Base-by-base conservation (phyloP, 768 basidiomycete genomes). In the Podaxis sp. region DNA sequence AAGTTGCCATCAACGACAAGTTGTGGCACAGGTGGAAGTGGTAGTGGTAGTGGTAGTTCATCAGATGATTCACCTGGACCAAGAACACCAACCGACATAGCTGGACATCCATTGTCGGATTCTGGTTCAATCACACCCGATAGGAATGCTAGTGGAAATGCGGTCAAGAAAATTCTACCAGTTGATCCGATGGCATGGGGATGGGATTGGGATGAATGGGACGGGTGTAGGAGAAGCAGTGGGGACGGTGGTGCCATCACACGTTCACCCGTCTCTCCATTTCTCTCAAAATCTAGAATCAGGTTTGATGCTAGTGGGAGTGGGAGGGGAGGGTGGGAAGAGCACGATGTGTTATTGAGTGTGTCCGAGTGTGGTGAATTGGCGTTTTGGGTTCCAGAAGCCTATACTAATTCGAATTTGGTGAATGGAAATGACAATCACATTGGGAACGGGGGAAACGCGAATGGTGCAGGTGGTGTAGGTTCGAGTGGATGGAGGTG, bases 101-200 rank as follows among this genome's bases (percentile, higher is more conserved):
- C 47, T 27, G 47, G 14, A 48, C 42, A 5, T 18, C 11, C n/a
- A 1, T 18, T 44, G 5, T 18, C 42, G 2, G 42, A 18, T n/a
- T 23, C 47, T 23, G 13, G 18, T 27, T 48, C 47, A 0, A 23
- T 48, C 7, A 27, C 21, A 4, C 3, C 18, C 2, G 6, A 32
- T 32, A 3, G 32, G 5, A 46, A 28, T 11, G 25, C 7, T 32
- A 23, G 3, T 23, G 57, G 27, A n/a, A 61, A 18, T 38, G 11
- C 51, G 27, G 13, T 60, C 7, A 74, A 76, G 55, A 76, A 85
- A 61, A 86, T 94, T 27, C 69, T 92, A 27, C 88, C 90, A 13
- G 90, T 94, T 5, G 92, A 94, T 69, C 92, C 92, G 0, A 94
- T 93, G 92, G 87, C 86, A 7, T 92, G 92, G 92, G 83, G 84